Evolutionary conservation across 768 basidiomycete species (phyloP), one percentile per base, ranked within the genome.

Genomic region (Lepiota venenata): DNA sequence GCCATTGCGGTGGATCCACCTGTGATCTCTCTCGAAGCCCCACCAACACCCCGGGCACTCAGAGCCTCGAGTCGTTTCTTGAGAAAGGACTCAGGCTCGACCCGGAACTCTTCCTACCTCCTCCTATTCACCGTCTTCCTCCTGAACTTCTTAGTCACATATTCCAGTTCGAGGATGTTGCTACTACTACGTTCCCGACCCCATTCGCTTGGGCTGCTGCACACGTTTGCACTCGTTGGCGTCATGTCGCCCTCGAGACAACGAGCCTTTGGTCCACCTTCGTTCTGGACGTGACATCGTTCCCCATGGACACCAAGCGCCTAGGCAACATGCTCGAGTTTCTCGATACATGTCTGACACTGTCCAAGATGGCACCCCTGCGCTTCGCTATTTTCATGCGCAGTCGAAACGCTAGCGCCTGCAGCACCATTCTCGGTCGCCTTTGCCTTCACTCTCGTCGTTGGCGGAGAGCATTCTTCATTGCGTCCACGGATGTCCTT

Each of bases 61-160:
- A 25, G 25, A 5, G 25, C 25, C 25, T 25, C 12, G 47, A 36
- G 20, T 4, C 35, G 16, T 47, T 47, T 18, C 47, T 36, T 18
- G 18, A 35, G 12, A 7, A 37, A 2, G 47, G 47, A 5, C 47
- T 47, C 36, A 32, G 47, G 8, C 32, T 47, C n/a, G 47, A 47
- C 18, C 35, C 47, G 3, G 36, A 14, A 2, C 35, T 47, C 6
- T 47, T 47, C 22, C n/a, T 18, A n/a, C n/a, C n/a, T 6, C 16
- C 47, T 20, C 47, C 47, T 12, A 47, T 47, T n/a, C 47, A 47
- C 10, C 16, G 35, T 37, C 47, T 47, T 11, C 47, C 47, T 37
- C 47, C 47, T 4, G 47, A 47, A 15, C 47, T 47, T n/a, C 47
- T 47, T 4, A 16, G 32, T 27, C n/a, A 47, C 47, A 25, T 47